Evolutionary conservation across 2,329 filamentous ascomycete genomes (phyloP).

Genomic region (Diaporthe nobilis): DNA sequence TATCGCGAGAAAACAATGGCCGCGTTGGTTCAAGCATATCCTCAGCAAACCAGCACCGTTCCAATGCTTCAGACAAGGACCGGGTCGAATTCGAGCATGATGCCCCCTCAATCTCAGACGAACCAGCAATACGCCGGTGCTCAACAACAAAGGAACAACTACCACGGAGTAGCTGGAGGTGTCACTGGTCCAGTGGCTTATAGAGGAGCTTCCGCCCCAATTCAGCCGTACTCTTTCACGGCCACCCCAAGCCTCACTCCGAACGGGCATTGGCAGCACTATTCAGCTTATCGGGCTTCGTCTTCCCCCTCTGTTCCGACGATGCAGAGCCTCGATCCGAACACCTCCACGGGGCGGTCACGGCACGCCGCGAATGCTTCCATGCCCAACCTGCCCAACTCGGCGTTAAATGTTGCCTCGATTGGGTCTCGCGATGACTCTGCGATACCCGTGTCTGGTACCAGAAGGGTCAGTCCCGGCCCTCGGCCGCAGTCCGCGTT

Average conservation of each 20-base stretch:
- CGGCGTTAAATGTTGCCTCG: constrained; percentile 50
- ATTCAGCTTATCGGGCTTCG: constrained; percentile 62
- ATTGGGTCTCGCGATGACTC: constrained; percentile 68
- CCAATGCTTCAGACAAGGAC: constrained; percentile 83
- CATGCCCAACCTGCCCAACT: constrained; percentile 55
- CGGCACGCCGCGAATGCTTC: constrained; percentile 55
- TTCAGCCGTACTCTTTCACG: constrained; percentile 84
- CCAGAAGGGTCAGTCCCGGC: constrained; percentile 55
- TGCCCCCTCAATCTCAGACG: constrained; percentile 66
- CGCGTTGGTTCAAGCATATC: constrained; percentile 85
- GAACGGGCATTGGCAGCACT: constrained; percentile 65
- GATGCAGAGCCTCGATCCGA: constrained; percentile 55
- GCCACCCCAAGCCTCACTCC: constrained; percentile 76
- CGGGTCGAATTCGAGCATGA: constrained; percentile 73
- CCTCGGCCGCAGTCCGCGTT: constrained; percentile 61
- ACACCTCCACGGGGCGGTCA: constrained; percentile 46
- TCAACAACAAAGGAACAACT: constrained; percentile 64
- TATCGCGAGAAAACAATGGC: constrained; percentile 73
- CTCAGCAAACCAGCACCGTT: constrained; percentile 80
- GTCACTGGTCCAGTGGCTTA: constrained; percentile 62
- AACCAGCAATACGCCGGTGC: constrained; percentile 64
- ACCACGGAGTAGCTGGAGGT: constrained; percentile 65
- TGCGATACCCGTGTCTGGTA: constrained; percentile 58
- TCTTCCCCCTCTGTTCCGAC: constrained; percentile 61
- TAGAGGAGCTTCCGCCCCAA: constrained; percentile 69